Percentiles rank a stretch among this genome's conserved stretches.
These are phyloP conservation scores for Theileria parva DNA, from an alignment of 169 alveolate species.

Conservation along the genomic window DNA sequence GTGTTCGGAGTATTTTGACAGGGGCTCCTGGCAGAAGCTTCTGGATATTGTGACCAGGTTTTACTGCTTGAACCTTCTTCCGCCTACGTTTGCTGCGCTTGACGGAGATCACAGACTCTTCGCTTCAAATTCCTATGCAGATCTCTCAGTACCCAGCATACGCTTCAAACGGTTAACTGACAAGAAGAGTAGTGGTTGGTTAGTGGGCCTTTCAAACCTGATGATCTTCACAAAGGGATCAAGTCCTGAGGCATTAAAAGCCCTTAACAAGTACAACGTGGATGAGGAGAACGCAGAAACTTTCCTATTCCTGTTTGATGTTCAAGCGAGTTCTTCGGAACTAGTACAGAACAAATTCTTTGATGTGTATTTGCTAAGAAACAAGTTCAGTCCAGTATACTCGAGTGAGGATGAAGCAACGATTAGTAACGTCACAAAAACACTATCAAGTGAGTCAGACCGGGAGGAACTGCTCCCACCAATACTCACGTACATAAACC, in stretches of 20 bases:
- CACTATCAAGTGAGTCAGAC: conserved; percentile 51
- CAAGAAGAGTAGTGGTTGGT: conserved; percentile 44
- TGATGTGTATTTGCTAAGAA: conserved; percentile 44
- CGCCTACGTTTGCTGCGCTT: conserved; percentile 58
- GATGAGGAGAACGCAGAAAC: conserved; percentile 15
- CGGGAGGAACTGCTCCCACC: conserved; percentile 63
- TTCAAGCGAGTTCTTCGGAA: conserved; percentile 37
- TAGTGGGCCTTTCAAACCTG: conserved; percentile 60
- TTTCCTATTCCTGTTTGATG: conserved; percentile 57
- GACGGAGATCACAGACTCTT: conserved; percentile 51
- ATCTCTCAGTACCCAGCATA: conserved; percentile 43
- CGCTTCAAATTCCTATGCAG: conserved; percentile 23
- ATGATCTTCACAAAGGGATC: conserved; percentile 33
- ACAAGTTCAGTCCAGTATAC: conserved; percentile 50
- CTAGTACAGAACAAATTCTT: conserved; percentile 45
- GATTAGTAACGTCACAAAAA: conserved; percentile 59
- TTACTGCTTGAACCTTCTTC: conserved; percentile 61
- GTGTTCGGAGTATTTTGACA: conserved; percentile 53
- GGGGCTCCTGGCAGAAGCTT: conserved; percentile 49
- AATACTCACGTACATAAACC: conserved; percentile 58
- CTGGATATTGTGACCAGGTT: conserved; percentile 53
- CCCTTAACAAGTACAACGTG: conserved; percentile 1
- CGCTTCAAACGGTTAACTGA: conserved; percentile 54
- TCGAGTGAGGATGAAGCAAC: conserved; percentile 60
- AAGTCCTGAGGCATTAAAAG: conserved; percentile 9